phyloP scores from a whole-genome alignment of 2,329 filamentous ascomycete genomes.

The Sphaerulina musiva region DNA sequence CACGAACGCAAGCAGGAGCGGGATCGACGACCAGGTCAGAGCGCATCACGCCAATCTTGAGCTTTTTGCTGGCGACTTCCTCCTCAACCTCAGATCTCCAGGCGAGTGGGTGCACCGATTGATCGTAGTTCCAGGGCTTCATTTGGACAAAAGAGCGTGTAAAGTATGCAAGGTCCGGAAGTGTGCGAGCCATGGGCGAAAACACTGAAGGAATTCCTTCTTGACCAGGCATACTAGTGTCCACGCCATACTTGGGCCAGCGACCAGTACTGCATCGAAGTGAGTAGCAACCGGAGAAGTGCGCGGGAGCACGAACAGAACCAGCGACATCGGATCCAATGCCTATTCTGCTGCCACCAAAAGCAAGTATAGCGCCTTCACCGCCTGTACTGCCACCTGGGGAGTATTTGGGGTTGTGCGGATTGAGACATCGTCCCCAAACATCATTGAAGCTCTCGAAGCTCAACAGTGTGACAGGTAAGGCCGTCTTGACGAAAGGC shows the following conservation, averaged over 20 bases:
- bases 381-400: slow-evolving; percentile 85
- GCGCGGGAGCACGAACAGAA: slow-evolving; percentile 77
- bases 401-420: slow-evolving; percentile 75
- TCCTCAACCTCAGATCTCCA: slow-evolving; percentile 64
- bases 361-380: slow-evolving; percentile 73
- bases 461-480: slow-evolving; percentile 77
- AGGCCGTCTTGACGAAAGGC: slow-evolving; percentile 87
- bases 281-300: slow-evolving; percentile 84
- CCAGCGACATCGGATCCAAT: slow-evolving; percentile 89
- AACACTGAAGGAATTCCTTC: slow-evolving; percentile 85
- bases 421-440: slow-evolving; percentile 78
- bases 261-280: slow-evolving; percentile 80
- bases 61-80: slow-evolving; percentile 53
- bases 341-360: slow-evolving; percentile 75
- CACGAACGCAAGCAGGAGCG: slow-evolving; percentile 73
- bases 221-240: slow-evolving; percentile 85
- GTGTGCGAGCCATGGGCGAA: slow-evolving; percentile 82
- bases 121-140: slow-evolving; percentile 84
- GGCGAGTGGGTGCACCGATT: slow-evolving; percentile 73
- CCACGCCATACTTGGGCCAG: slow-evolving; percentile 79
- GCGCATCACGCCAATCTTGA: slow-evolving; percentile 69
- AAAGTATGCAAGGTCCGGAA: slow-evolving; percentile 79
- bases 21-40: slow-evolving; percentile 73
- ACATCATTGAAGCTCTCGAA: slow-evolving; percentile 76
- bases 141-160: slow-evolving; percentile 69